Conservation (phyloP, 139 green algal species). For the Microglena sp. region DNA sequence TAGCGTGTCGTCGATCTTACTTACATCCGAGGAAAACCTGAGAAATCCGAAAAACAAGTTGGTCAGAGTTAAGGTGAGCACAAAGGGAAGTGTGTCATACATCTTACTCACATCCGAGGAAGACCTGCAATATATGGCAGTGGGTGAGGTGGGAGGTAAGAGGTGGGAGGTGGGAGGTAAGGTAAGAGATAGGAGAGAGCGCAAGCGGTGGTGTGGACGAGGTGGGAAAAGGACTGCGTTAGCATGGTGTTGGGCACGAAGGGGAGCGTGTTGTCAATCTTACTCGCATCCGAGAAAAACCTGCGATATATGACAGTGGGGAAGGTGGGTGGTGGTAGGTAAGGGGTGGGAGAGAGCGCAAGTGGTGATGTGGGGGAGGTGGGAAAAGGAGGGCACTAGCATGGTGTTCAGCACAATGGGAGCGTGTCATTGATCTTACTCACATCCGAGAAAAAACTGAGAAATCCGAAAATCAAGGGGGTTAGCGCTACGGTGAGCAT, state of each 20-base stretch:
- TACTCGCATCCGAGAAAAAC: slow-evolving; percentile 67
- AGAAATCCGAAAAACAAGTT: neutral
- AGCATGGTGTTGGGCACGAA: slow-evolving; percentile 90
- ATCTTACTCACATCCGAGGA: slow-evolving; percentile 61
- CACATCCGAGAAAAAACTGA: slow-evolving; percentile 70
- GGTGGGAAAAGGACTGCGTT: slow-evolving; percentile 51
- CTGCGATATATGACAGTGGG: slow-evolving; percentile 26
- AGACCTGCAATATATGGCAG: slow-evolving; percentile 54
- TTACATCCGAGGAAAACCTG: slow-evolving; percentile 72
- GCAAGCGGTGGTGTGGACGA: too few relatives aligned
- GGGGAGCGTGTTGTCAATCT: slow-evolving; percentile 71
- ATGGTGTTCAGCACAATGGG: slow-evolving; percentile 87
- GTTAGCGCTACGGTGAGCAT: slow-evolving; percentile 91
- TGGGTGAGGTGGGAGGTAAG: neutral
- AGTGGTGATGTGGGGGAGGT: too few relatives aligned
- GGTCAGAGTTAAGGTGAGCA: slow-evolving; percentile 86
- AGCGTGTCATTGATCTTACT: slow-evolving; percentile 73
- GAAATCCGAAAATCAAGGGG: neutral
- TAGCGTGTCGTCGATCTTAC: slow-evolving; percentile 71
- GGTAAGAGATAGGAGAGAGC: too few relatives aligned
- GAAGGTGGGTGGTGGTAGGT: neutral
- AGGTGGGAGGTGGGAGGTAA: neutral
- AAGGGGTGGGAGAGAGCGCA: too few relatives aligned
- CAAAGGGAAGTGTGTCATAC: slow-evolving; percentile 83
- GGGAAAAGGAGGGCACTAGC: slow-evolving; percentile 54